Evolutionary conservation across 2,329 filamentous ascomycete species (phyloP).

Genomic region (Ilyonectria mors-panacis): DNA sequence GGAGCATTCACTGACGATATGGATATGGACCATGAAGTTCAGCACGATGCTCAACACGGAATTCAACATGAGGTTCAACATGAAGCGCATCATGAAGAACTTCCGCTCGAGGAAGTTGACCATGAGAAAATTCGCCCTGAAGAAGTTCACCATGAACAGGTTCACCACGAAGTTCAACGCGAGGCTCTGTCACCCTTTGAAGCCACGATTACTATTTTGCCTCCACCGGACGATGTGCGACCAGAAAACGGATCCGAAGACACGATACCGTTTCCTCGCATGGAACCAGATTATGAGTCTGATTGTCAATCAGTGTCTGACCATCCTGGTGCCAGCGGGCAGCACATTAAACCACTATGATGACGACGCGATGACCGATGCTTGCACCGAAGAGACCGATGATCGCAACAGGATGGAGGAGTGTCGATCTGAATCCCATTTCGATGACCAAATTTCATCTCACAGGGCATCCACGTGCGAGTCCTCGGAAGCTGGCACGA

Average conservation of each 20-base stretch:
- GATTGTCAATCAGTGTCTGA: conserved; percentile 58
- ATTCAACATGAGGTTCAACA: conserved; percentile 26
- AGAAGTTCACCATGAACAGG: conserved; percentile 17
- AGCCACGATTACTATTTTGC: conserved; percentile 66
- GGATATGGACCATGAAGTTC: conserved; percentile 48
- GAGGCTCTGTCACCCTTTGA: conserved; percentile 49
- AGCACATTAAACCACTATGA: conserved; percentile 46
- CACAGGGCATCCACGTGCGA: conserved; percentile 58
- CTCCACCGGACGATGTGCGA: conserved; percentile 52
- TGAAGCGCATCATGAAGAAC: neutral
- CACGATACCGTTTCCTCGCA: conserved; percentile 53
- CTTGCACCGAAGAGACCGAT: conserved; percentile 55
- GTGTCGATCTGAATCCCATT: conserved; percentile 48
- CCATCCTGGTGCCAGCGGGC: conserved; percentile 39
- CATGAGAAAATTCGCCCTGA: neutral
- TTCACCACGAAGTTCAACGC: conserved; percentile 24
- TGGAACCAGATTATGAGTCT: conserved; percentile 55
- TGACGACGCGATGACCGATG: conserved; percentile 54
- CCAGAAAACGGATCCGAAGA: conserved; percentile 32
- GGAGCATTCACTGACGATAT: conserved; percentile 56
- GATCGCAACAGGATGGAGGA: conserved; percentile 49
- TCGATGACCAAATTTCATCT: conserved; percentile 51
- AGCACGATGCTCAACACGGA: conserved; percentile 17
- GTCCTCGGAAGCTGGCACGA: conserved; percentile 53
- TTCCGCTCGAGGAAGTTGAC: conserved; percentile 22